Evolutionary conservation across 352 stramenopile genomes (phyloP).

Genomic region (Pythium sukuiense): DNA sequence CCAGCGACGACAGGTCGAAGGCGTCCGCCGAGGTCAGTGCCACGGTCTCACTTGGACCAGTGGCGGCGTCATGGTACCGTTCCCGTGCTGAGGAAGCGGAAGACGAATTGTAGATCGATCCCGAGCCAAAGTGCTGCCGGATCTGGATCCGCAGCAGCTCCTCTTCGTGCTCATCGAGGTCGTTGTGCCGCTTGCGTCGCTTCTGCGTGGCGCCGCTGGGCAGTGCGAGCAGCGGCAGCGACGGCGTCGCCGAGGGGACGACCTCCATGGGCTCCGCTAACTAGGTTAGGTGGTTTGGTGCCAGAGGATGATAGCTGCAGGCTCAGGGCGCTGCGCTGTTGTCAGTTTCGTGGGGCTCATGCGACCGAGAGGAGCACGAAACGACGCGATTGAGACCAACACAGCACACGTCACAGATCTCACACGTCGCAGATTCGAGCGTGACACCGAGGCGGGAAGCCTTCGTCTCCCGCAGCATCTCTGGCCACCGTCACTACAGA

Average conservation of each 20-base stretch:
- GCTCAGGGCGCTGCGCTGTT: no score
- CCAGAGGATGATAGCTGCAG: not conserved
- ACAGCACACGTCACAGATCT: constrained; percentile 19
- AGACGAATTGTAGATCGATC: constrained; percentile 8
- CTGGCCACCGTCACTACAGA: no score
- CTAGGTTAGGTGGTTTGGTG: no score
- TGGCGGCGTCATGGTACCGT: constrained; percentile 7
- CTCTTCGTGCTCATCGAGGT: constrained; percentile 47
- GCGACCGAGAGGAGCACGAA: not conserved
- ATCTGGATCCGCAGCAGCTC: constrained; percentile 46
- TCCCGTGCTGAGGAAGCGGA: not conserved
- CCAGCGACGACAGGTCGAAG: constrained; percentile 26
- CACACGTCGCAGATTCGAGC: not conserved
- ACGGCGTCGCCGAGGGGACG: constrained; percentile 10
- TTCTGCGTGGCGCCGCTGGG: constrained; percentile 40
- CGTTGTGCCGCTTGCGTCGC: constrained; percentile 43
- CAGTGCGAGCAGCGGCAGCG: constrained; percentile 37
- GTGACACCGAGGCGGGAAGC: no score
- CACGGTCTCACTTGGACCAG: constrained; percentile 19
- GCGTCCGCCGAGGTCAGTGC: constrained; percentile 19
- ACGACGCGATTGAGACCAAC: constrained; percentile 9
- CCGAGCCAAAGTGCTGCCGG: constrained; percentile 42
- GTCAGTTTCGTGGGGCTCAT: no score
- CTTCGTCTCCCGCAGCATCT: no score
- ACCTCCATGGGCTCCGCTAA: constrained; percentile 26